phyloP scores from a whole-genome alignment of 2,329 filamentous ascomycete genomes.

The Rhinocladiella similis region DNA sequence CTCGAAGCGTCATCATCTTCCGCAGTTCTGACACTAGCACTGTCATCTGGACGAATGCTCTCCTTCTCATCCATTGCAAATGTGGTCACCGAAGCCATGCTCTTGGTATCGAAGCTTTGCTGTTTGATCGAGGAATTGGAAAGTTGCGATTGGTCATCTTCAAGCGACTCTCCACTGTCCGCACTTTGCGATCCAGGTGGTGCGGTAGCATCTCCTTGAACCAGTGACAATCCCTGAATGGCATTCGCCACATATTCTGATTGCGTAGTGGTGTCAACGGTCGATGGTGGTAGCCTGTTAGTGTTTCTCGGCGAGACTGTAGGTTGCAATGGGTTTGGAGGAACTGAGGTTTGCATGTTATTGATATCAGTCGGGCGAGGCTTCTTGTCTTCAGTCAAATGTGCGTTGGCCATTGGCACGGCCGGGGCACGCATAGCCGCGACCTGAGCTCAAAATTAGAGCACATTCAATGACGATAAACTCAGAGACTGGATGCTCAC shows the following conservation, averaged over 20 bases:
- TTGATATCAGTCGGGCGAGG: constrained; percentile 8
- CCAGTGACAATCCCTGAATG: constrained; percentile 23
- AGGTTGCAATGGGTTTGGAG: not conserved
- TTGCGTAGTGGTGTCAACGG: constrained; percentile 8
- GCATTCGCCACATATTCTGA: constrained; percentile 22
- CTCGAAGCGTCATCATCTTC: constrained; percentile 82
- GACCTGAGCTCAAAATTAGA: constrained; percentile 39
- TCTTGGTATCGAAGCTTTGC: constrained; percentile 89
- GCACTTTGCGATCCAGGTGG: constrained; percentile 19
- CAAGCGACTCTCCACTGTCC: constrained; percentile 31
- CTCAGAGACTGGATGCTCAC: constrained; percentile 45
- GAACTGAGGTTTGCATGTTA: constrained; percentile 1
- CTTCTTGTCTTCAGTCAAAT: constrained; percentile 26
- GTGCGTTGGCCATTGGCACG: constrained; percentile 10
- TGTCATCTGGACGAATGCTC: constrained; percentile 90
- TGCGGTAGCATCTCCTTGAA: constrained; percentile 9
- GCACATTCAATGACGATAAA: constrained; percentile 11
- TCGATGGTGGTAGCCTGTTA: constrained; percentile 2
- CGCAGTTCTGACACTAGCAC: constrained; percentile 84
- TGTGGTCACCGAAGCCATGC: constrained; percentile 88
- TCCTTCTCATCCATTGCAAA: constrained; percentile 98
- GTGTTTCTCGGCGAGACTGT: constrained; percentile 4
- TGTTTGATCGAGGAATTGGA: constrained; percentile 73
- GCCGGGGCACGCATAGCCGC: constrained; percentile 42
- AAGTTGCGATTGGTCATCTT: constrained; percentile 50